Evolutionary conservation across 2,329 filamentous ascomycete species (phyloP).

Genomic region (Botrytis porri): DNA sequence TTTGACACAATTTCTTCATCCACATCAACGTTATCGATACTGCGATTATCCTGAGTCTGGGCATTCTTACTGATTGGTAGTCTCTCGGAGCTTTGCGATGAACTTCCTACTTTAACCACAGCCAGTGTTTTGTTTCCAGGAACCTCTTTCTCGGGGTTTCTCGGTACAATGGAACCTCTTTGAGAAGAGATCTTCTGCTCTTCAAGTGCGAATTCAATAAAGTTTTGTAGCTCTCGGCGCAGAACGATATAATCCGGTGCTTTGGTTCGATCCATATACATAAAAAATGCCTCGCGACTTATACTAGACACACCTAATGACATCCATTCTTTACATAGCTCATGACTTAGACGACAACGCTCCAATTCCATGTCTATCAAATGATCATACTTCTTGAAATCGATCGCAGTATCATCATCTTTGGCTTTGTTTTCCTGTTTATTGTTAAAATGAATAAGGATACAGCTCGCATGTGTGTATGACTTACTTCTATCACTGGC

Average conservation of each 20-base stretch:
- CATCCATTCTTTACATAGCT: not conserved
- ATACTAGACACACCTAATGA: not conserved
- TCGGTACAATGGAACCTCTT: not conserved
- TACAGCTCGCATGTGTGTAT: not conserved
- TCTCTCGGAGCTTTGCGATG: not conserved
- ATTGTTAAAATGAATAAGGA: not conserved
- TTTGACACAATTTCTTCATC: not conserved
- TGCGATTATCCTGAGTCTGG: not conserved
- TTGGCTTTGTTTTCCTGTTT: not conserved
- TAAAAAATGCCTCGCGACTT: not conserved
- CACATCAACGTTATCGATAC: not conserved
- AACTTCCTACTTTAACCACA: not conserved
- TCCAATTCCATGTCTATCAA: not conserved
- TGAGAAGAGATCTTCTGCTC: not conserved
- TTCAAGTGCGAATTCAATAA: not conserved
- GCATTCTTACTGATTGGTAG: not conserved
- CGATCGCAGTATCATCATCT: not conserved
- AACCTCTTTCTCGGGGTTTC: not conserved
- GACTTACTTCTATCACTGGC: not conserved
- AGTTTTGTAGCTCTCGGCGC: not conserved
- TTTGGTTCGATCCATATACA: not conserved
- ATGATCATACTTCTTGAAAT: not conserved
- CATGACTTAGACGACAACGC: not conserved
- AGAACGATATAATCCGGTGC: not conserved
- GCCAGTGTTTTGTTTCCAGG: not conserved